These are phyloP conservation scores for Gossypium longicalyx DNA, from an alignment of 345 rosid species.

Conservation along the genomic window DNA sequence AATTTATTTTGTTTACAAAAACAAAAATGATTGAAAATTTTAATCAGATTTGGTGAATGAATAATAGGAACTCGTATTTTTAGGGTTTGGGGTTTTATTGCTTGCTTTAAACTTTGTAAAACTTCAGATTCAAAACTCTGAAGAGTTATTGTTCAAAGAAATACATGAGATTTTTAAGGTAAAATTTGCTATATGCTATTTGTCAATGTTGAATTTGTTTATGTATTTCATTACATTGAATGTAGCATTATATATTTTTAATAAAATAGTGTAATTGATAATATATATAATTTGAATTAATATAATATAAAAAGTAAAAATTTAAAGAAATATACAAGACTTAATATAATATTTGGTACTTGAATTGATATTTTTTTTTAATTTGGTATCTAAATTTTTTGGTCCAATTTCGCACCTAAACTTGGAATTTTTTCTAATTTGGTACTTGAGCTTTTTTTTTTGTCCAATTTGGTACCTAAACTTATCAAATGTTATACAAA, in stretches of 20 bases:
- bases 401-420: too few species aligned
- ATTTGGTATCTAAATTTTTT: too few species aligned
- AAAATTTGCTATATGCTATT: background rate
- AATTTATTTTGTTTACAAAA: background rate
- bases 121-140: conserved; percentile 3
- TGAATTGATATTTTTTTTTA: too few species aligned
- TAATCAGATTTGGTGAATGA: background rate
- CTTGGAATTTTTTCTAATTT: too few species aligned
- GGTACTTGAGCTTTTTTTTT: too few species aligned
- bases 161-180: background rate
- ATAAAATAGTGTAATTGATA: background rate
- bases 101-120: background rate
- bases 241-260: too few species aligned
- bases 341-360: too few species aligned
- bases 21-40: conserved; percentile 8
- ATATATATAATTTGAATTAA: too few species aligned
- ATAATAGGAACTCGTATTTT: background rate
- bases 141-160: background rate
- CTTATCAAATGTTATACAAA: too few species aligned
- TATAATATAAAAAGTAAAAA: too few species aligned
- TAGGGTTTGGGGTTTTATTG: background rate
- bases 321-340: too few species aligned
- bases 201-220: background rate
- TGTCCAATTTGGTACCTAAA: too few species aligned
- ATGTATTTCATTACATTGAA: background rate